These are phyloP conservation scores for Leucogyrophana mollusca DNA, from an alignment of 768 basidiomycete genomes.

Conservation along the genomic window DNA sequence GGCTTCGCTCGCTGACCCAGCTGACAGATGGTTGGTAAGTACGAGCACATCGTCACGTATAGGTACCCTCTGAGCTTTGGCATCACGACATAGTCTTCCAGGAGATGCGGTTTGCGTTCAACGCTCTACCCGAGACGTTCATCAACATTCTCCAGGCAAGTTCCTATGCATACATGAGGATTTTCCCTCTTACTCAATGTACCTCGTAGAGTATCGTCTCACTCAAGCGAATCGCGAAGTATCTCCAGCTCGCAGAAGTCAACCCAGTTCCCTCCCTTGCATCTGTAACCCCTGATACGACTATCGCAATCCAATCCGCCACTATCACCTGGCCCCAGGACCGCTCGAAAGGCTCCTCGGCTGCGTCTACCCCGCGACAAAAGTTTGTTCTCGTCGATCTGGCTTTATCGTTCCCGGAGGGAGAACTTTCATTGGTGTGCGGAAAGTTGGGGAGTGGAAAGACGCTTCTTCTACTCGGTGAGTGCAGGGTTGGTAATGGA, in stretches of 20 bases:
- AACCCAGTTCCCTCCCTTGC: constrained; percentile 55
- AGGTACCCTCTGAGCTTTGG: not conserved
- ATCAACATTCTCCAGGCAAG: constrained; percentile 83
- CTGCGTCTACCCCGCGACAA: constrained; percentile 67
- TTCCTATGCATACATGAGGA: not conserved
- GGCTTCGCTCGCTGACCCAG: not conserved
- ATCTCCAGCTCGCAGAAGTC: constrained; percentile 76
- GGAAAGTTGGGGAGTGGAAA: constrained; percentile 91
- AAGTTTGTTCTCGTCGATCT: constrained; percentile 82
- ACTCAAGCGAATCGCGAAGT: constrained; percentile 88
- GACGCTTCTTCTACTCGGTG: constrained; percentile 75
- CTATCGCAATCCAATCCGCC: constrained; percentile 75
- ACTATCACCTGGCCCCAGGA: constrained; percentile 92
- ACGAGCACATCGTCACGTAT: constrained; percentile 24
- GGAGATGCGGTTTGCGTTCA: constrained; percentile 86
- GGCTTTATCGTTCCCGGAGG: constrained; percentile 74
- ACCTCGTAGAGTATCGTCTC: constrained; percentile 68
- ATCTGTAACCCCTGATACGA: constrained; percentile 38
- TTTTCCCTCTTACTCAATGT: not conserved
- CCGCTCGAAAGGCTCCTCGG: constrained; percentile 50
- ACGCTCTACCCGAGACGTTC: constrained; percentile 86
- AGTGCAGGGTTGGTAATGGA: not conserved
- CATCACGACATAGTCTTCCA: constrained; percentile 57
- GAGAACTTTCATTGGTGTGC: constrained; percentile 80
- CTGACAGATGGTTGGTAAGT: constrained; percentile 32